These are phyloP conservation scores for Scleromitrula shiraiana DNA, from an alignment of 2,329 filamentous ascomycete species.

Conservation along the genomic window DNA sequence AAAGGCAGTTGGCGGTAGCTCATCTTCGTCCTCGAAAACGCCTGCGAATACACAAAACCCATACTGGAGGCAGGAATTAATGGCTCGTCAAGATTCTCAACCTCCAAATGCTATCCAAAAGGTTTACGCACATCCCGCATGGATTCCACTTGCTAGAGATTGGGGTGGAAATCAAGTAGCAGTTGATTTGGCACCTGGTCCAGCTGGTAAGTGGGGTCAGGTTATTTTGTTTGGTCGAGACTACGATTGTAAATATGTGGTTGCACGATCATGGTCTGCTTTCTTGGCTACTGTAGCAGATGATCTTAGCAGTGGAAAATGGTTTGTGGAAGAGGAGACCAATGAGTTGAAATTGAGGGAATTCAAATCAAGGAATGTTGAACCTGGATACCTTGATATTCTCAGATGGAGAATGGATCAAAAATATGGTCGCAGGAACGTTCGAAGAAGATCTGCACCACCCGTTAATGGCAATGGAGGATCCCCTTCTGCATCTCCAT, in stretches of 20 bases:
- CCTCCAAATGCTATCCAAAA: slow-evolving; percentile 82
- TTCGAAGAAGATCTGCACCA: slow-evolving; percentile 45
- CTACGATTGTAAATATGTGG: slow-evolving; percentile 97
- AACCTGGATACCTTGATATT: slow-evolving; percentile 91
- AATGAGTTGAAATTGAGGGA: slow-evolving; percentile 86
- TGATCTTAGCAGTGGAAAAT: slow-evolving; percentile 82
- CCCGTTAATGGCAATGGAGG: slow-evolving; percentile 25
- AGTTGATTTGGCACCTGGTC: slow-evolving; percentile 84
- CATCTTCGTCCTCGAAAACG: slow-evolving; percentile 59
- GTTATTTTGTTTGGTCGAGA: slow-evolving; percentile 94
- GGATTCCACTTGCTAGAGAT: slow-evolving; percentile 93
- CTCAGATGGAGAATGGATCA: slow-evolving; percentile 92
- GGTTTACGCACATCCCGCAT: slow-evolving; percentile 85
- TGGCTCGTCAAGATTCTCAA: slow-evolving; percentile 78
- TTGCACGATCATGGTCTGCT: slow-evolving; percentile 83
- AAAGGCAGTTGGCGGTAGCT: slow-evolving; percentile 61
- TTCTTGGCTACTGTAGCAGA: slow-evolving; percentile 85
- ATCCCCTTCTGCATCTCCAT: slow-evolving; percentile 49
- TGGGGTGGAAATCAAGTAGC: slow-evolving; percentile 99
- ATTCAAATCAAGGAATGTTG: slow-evolving; percentile 82
- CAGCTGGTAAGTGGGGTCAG: slow-evolving; percentile 87
- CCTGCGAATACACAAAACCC: slow-evolving; percentile 46
- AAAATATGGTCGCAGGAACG: slow-evolving; percentile 64
- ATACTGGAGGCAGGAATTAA: slow-evolving; percentile 78
- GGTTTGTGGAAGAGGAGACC: slow-evolving; percentile 85